Base-by-base conservation (phyloP, 1,139 yeast species). In the Suhomyces chickasaworum region DNA sequence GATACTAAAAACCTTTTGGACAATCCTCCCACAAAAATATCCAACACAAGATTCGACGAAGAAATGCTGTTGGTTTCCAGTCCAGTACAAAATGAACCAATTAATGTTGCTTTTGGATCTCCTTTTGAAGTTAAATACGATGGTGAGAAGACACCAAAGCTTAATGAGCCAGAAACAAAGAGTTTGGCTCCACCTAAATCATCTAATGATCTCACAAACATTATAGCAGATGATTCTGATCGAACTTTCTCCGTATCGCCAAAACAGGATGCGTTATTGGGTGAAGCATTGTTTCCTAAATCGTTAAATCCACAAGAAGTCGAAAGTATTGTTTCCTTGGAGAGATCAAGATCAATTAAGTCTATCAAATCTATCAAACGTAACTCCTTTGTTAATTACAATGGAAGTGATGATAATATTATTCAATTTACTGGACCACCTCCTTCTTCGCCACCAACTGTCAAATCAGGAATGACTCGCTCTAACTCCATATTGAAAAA, bases 281-380 rank as follows among this genome's bases (percentile, higher is more conserved):
- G 93, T 10, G 91, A 85, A 48, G 80, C 83, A 0, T 65, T 86
- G 35, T 86, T 86, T 61, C 95, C 95, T 0, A 86, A 83, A 58
- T 78, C 81, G 3, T 69, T 86, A 38, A 83, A 77, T 51, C 72
- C 79, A 0, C 81, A 77, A 46, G 95, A 86, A 60, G 88, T 86
- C 13, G 89, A 84, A 54, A 82, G 87, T 41, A 86, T 86, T 50
- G 84, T 84, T 1, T 80, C 89, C 4, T 60, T 86, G 39, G 95
- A 86, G 61, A 74, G 91, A 52, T 79, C 86, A 15, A 70, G 89
- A 52, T 84, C 90, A 2, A 68, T 80, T 65, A 71, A 68, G 52
- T 80, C 85, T 1, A 64, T 75, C 9, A 70, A 56, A 55, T 67
- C 68, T 39, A 48, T 46, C 39, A 66, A 57, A 56, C 57, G 80